Percentiles rank a stretch among this genome's conserved stretches.
Conservation (phyloP, 352 stramenopile species). For the Phytophthora cactorum region DNA sequence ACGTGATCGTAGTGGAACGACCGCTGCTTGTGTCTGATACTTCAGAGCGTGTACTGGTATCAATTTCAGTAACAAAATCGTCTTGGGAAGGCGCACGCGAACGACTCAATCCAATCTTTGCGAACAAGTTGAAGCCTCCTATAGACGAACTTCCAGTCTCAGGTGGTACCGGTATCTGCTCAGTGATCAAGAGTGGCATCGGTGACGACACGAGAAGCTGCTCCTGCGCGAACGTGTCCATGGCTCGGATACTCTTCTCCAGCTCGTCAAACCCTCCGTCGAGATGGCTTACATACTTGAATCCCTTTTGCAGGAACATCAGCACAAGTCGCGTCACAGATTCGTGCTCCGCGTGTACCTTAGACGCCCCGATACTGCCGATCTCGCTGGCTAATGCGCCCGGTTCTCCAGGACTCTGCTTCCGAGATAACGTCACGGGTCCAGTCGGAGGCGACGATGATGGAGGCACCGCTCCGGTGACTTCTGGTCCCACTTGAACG, state of each 20-base stretch:
- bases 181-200: constrained; percentile 2
- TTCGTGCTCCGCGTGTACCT: constrained; percentile 60
- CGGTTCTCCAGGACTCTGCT: constrained; percentile 33
- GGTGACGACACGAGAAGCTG: constrained; percentile 71
- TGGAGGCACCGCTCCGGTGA: constrained; percentile 6
- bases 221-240: constrained; percentile 73
- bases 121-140: constrained; percentile 50
- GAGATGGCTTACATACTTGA: constrained; percentile 86
- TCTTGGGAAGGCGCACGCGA: constrained; percentile 43
- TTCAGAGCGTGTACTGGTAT: constrained; percentile 11
- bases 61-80: constrained; percentile 27
- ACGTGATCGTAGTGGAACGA: constrained; percentile 1
- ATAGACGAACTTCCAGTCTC: constrained; percentile 26
- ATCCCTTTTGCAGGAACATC: constrained; percentile 89
- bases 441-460: constrained; percentile 10
- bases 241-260: constrained; percentile 64
- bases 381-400: constrained; percentile 45
- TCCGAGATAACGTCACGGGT: constrained; percentile 24
- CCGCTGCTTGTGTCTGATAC: constrained; percentile 4
- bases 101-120: constrained; percentile 59
- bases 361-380: constrained; percentile 35
- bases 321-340: constrained; percentile 81
- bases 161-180: constrained; percentile 7
- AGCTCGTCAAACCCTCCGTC: constrained; percentile 85
- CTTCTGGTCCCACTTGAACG: constrained; percentile 4